Evolutionary conservation across 2,329 filamentous ascomycete species (phyloP).

Genomic region (Byssoonygena ceratinophila): DNA sequence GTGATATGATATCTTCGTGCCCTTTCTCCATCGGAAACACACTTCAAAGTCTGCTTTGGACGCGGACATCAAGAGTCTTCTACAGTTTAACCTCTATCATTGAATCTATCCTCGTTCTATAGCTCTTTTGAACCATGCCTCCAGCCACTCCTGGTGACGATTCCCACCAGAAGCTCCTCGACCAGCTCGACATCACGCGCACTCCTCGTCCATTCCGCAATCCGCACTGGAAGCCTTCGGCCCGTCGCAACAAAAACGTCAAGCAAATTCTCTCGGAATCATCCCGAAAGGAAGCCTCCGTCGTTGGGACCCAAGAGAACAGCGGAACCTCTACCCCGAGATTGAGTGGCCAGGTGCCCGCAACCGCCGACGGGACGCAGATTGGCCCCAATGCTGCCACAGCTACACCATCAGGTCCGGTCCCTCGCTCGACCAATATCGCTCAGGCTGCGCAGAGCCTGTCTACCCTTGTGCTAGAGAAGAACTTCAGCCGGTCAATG

Average conservation of each 20-base stretch:
- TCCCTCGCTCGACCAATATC: conserved; percentile 55
- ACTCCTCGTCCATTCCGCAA: conserved; percentile 86
- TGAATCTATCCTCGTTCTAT: not conserved
- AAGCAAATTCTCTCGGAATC: conserved; percentile 91
- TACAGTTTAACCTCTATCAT: too few species aligned
- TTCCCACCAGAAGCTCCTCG: conserved; percentile 74
- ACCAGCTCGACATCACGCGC: conserved; percentile 81
- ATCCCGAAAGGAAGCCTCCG: conserved; percentile 77
- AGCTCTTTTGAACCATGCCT: conserved; percentile 38
- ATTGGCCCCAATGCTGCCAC: conserved; percentile 20
- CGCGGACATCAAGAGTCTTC: too few species aligned
- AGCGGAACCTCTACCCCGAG: conserved; percentile 65
- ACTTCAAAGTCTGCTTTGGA: too few species aligned
- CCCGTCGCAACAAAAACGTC: conserved; percentile 96
- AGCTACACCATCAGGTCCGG: conserved; percentile 42
- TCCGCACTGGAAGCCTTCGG: conserved; percentile 77
- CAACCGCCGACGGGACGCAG: conserved; percentile 33
- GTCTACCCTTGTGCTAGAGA: conserved; percentile 79
- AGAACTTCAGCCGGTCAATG: conserved; percentile 48
- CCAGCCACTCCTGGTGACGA: conserved; percentile 64
- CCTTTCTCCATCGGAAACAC: too few species aligned
- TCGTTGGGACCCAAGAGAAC: conserved; percentile 70
- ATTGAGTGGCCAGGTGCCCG: conserved; percentile 25
- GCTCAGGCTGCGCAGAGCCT: conserved; percentile 81
- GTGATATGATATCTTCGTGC: too few species aligned